Evolutionary conservation across 495 filamentous ascomycete genomes (phyloP).

Genomic region (Neurospora sp.): DNA sequence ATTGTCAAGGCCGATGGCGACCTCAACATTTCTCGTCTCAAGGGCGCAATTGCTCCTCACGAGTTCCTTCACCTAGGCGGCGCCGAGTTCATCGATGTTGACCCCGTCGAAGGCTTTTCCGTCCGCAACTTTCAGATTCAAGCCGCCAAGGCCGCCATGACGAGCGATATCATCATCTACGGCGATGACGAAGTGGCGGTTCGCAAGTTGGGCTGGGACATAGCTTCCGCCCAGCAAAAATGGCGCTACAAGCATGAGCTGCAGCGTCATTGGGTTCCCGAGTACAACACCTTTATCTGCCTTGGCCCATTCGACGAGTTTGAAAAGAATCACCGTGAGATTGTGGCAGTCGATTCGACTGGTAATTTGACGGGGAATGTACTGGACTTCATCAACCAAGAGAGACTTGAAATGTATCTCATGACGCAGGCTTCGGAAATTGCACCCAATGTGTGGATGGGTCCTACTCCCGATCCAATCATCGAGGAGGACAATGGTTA

Average conservation of each 20-base stretch:
- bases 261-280: conserved; percentile 43
- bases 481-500: conserved; percentile 35
- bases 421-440: conserved; percentile 91
- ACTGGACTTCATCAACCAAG: conserved; percentile 87
- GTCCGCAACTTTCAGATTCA: conserved; percentile 97
- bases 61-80: conserved; percentile 53
- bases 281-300: conserved; percentile 77
- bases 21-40: conserved; percentile 61
- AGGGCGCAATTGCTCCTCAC: conserved; percentile 70
- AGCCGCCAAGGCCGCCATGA: conserved; percentile 73
- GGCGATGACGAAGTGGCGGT: conserved; percentile 59
- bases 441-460: conserved; percentile 78
- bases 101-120: conserved; percentile 75
- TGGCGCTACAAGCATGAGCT: conserved; percentile 56
- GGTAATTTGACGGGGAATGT: conserved; percentile 66
- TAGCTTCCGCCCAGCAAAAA: conserved; percentile 63
- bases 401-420: conserved; percentile 80
- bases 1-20: conserved; percentile 85
- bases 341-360: conserved; percentile 65
- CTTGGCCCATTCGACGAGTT: conserved; percentile 60
- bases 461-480: conserved; percentile 67
- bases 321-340: conserved; percentile 55
- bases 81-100: conserved; percentile 58
- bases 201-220: conserved; percentile 54
- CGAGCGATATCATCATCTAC: conserved; percentile 90